Evolutionary conservation across 345 rosid genomes (phyloP).

Genomic region (Hibiscus mutabilis): DNA sequence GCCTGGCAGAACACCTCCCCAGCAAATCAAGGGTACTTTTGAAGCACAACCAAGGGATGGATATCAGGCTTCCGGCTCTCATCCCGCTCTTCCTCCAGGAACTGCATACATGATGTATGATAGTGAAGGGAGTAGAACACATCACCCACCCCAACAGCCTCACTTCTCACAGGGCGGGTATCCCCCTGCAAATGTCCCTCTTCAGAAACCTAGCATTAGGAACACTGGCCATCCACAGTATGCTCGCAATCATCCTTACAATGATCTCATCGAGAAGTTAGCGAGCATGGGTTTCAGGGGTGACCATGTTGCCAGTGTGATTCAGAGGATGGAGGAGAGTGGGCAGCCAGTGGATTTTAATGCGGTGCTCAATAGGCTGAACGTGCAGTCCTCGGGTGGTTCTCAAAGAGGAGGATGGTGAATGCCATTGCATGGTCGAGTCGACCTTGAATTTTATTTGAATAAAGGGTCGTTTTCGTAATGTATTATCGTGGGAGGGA

Average conservation of each 20-base stretch:
- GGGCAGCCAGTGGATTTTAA: constrained; percentile 89
- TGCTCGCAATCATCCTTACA: constrained; percentile 54
- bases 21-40: constrained; percentile 57
- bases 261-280: constrained; percentile 77
- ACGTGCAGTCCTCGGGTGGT: constrained; percentile 47
- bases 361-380: constrained; percentile 74
- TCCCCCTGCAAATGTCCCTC: constrained; percentile 34
- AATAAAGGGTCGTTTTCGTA: constrained; percentile 7
- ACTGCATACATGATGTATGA: constrained; percentile 73
- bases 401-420: constrained; percentile 80
- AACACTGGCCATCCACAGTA: constrained; percentile 43
- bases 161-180: constrained; percentile 73
- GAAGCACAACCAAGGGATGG: constrained; percentile 57
- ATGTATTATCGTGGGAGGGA: constrained; percentile 8
- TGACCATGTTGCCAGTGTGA: constrained; percentile 62
- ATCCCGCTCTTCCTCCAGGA: constrained; percentile 46
- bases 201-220: constrained; percentile 39
- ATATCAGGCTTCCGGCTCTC: constrained; percentile 52
- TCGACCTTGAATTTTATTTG: constrained; percentile 8
- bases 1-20: constrained; percentile 52
- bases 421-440: background rate
- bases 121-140: constrained; percentile 52
- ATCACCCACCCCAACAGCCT: constrained; percentile 46
- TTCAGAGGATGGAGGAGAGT: constrained; percentile 92
- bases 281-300: constrained; percentile 89